Conservation (phyloP, 2,329 filamentous ascomycete genomes). For the Sarocladium brachiariae region DNA sequence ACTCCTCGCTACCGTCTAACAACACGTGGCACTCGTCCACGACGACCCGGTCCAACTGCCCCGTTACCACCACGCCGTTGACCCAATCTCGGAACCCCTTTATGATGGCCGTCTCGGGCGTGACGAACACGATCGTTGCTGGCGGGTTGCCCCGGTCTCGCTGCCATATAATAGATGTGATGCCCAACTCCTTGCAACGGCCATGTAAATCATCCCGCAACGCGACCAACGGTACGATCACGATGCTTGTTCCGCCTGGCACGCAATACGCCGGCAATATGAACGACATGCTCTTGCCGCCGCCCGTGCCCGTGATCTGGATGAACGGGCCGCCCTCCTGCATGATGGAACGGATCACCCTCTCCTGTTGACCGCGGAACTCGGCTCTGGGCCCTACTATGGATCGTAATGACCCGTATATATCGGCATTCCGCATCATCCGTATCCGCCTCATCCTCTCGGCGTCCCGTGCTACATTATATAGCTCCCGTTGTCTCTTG, state of each 20-base stretch:
- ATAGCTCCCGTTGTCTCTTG: neutral
- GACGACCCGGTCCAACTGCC: neutral
- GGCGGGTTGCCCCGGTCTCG: neutral
- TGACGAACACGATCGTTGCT: neutral
- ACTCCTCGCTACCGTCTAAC: neutral
- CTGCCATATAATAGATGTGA: neutral
- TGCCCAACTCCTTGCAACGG: neutral
- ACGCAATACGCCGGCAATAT: slow-evolving; percentile 11
- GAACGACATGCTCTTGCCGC: slow-evolving; percentile 14
- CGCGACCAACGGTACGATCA: slow-evolving; percentile 7
- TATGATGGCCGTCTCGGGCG: neutral
- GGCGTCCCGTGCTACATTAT: neutral
- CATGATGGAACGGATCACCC: slow-evolving; percentile 9
- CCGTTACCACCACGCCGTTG: neutral
- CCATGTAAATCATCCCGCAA: slow-evolving; percentile 4
- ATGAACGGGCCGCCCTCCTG: slow-evolving; percentile 8
- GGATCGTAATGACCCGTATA: neutral
- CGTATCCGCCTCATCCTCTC: neutral
- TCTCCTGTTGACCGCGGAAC: slow-evolving; percentile 10
- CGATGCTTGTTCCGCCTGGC: slow-evolving; percentile 3
- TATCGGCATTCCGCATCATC: neutral
- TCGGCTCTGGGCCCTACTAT: neutral
- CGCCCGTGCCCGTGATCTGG: slow-evolving; percentile 10
- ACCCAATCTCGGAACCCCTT: slow-evolving; percentile 8
- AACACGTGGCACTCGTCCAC: slow-evolving; percentile 3